Base-by-base conservation (phyloP, 1,284 basidiomycete genomes). In the Heterobasidion annosum region DNA sequence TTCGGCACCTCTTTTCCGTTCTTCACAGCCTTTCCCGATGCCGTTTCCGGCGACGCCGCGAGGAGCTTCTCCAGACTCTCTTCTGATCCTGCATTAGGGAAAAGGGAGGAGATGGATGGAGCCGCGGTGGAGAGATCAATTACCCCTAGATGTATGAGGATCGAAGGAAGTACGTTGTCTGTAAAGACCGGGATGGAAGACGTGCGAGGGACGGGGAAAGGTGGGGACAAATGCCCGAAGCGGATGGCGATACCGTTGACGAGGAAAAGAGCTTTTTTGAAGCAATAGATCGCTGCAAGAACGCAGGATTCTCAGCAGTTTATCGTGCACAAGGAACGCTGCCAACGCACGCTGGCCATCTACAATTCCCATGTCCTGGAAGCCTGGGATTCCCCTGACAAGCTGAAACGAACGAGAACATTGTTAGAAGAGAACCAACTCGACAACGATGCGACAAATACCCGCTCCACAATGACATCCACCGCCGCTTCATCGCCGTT, bases 261-360 rank as follows among this genome's bases (percentile, higher is more conserved):
- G 44, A 95, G 77, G 68, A 93, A 91, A 34, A 95, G 73, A 1
- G 89, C 91, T 64, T 94, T 93, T 68, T 93, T 94, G 76, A 92
- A 91, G 64, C 91, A 79, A 68, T 91, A 93, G 9, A 93, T 77
- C 8, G 80, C 88, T 91, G 60, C 50, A 61, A 42, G 48, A 19
- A 19, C 56, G 35, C n/a, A 8, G 51, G 40, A 53, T 3, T 48
- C 42, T 45, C 34, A 32, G 32, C 37, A 53, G 43, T 32, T 34
- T 47, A 9, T 51, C 25, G n/a, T 44, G 16, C 48, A 12, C 15
- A 48, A 51, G 40, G 43, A 18, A 16, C n/a, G 37, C n/a, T n/a
- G 33, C 4, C 45, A 42, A 74, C 83, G 65, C 63, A 89, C 88
- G 77, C 66, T 78, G 70, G 33, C 74, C 80, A 45, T 85, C 67